Base-by-base conservation (phyloP, 2,329 filamentous ascomycete genomes). In the Xylaria sp. region DNA sequence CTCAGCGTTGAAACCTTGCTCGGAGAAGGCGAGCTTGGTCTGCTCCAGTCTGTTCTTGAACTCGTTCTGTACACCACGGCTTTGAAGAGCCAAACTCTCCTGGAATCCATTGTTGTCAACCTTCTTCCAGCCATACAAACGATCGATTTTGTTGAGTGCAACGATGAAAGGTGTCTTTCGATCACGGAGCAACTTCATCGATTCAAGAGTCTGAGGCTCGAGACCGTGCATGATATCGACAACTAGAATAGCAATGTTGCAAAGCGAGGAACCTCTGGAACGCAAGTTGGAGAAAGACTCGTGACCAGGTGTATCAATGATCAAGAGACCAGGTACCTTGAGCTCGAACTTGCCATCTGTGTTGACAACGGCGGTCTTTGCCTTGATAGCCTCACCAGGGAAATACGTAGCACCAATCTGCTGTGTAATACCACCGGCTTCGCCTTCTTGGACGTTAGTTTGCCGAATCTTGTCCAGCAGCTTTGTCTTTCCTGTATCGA, bases 401-500 rank as follows among this genome's bases (percentile, higher is more conserved):
- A 99, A 99, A 83, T 98, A 99, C 2, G 95, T 99, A 54, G 95
- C 95, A 89, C 95, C 95, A 75, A 99, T 99, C 80, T 99, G 95
- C 80, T 99, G 95, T 7, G 95, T 99, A 74, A 99, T 99, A 89
- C 95, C 95, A 84, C 95, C 96, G 42, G 95, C 96, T 86, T 99
- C 95, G 73, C 95, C 95, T 80, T 98, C 95, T 76, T 99, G 96
- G 37, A 99, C 95, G 75, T 99, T 98, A 61, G 95, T 98, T 79
- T 97, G 93, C 74, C 95, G 91, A 74, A 99, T 92, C 83, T 99
- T 99, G 84, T 99, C 95, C 61, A 99, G 86, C 67, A 99, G 84
- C 82, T 98, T 99, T n/a, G 95, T 99, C 83, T 99, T 99, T 78
- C 95, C 95, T 47, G 96, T 99, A 89, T 99, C 95, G 87, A 99